Conservation (phyloP, 306 rosid species). For the Vigna nakashimae region DNA sequence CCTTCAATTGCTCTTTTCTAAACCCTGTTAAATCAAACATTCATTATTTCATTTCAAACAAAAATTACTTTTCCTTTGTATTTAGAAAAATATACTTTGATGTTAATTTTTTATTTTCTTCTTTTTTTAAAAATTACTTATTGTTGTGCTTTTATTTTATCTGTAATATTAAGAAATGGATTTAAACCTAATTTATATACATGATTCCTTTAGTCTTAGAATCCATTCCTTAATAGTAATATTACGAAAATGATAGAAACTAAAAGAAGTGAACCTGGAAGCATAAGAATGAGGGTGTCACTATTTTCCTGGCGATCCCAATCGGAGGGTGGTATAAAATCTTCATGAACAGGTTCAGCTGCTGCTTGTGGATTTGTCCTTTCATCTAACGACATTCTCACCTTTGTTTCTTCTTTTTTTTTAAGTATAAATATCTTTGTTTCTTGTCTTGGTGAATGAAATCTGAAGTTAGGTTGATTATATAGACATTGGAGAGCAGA, state of each 20-base stretch:
- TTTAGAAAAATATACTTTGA: no score
- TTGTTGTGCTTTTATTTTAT: no score
- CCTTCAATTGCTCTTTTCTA: slow-evolving; percentile 54
- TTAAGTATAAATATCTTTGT: slow-evolving; percentile 11
- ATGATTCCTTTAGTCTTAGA: no score
- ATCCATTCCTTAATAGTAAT: no score
- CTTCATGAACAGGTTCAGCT: slow-evolving; percentile 21
- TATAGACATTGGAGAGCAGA: slow-evolving; percentile 6
- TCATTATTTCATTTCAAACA: background rate
- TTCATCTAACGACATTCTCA: slow-evolving; percentile 36
- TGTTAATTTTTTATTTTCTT: no score
- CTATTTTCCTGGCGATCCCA: slow-evolving; percentile 40
- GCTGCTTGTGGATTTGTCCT: slow-evolving; percentile 7
- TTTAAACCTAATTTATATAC: no score
- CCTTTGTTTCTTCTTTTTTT: background rate
- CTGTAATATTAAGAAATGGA: no score
- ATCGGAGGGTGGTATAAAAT: slow-evolving; percentile 41
- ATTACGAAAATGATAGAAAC: no score
- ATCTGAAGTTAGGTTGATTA: background rate
- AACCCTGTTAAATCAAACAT: slow-evolving; percentile 52
- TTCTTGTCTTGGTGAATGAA: slow-evolving; percentile 19
- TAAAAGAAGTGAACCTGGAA: slow-evolving; percentile 49
- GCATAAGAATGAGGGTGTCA: slow-evolving; percentile 42
- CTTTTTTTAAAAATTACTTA: no score
- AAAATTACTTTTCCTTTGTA: no score